Evolutionary conservation across 2,329 filamentous ascomycete genomes (phyloP).

Genomic region (Ceratocystis alfenasii): DNA sequence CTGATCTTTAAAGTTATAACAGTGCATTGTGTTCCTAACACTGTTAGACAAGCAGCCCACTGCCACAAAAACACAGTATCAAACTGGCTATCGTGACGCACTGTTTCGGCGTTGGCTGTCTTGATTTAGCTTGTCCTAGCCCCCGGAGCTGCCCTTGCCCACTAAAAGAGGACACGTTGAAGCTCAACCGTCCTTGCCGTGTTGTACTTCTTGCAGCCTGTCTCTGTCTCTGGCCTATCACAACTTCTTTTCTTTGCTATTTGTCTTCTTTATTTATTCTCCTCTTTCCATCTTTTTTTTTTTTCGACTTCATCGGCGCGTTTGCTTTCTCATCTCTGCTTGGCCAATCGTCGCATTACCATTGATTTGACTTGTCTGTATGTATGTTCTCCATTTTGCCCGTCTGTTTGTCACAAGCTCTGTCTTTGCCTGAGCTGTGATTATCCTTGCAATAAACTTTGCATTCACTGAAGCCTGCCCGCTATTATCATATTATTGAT

Average conservation of each 20-base stretch:
- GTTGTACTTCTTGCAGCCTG: no score
- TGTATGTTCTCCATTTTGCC: background rate
- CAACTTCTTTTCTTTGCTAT: conserved; percentile 12
- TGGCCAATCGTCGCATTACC: background rate
- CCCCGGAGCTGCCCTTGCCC: conserved; percentile 17
- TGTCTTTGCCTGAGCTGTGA: background rate
- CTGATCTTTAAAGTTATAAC: background rate
- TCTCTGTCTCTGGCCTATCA: background rate
- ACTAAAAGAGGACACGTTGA: conserved; percentile 23
- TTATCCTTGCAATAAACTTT: conserved; percentile 44
- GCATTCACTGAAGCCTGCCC: conserved; percentile 41
- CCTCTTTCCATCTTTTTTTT: conserved; percentile 18
- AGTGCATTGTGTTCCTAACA: background rate
- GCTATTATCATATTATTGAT: background rate
- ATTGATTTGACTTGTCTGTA: conserved; percentile 1
- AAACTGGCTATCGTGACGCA: background rate
- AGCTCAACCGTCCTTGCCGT: conserved; percentile 13
- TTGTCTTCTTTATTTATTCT: conserved; percentile 26
- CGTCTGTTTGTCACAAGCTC: background rate
- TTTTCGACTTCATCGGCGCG: conserved; percentile 6
- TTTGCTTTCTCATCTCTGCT: conserved; percentile 7
- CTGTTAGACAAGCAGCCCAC: background rate
- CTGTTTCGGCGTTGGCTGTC: conserved; percentile 7
- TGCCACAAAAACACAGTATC: background rate
- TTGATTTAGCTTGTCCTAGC: conserved; percentile 1